Percentiles rank a stretch among this genome's conserved stretches.
Conservation (phyloP, 2,329 filamentous ascomycete species). For the Neodidymelliopsis sp. region DNA sequence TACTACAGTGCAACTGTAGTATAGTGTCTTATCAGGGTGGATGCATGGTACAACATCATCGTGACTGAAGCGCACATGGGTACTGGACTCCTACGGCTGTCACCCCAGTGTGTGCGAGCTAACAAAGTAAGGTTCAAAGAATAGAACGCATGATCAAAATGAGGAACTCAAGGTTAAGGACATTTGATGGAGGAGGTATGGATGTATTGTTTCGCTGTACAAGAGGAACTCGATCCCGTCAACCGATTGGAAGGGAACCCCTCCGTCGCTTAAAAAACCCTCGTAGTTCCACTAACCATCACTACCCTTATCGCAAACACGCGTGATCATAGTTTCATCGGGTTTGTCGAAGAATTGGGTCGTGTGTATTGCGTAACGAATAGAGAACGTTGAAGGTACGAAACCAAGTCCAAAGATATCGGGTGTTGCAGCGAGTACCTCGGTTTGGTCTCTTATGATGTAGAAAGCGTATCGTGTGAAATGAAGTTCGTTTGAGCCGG, state of each 20-base stretch:
- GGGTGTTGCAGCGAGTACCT: not conserved
- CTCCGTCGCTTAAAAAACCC: not conserved
- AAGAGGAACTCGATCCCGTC: not conserved
- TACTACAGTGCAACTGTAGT: too few species aligned
- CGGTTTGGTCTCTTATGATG: not conserved
- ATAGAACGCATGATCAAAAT: too few species aligned
- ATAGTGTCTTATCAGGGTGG: too few species aligned
- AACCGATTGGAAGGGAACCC: not conserved
- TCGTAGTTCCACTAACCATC: not conserved
- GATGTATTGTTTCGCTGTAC: too few species aligned
- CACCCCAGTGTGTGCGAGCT: too few species aligned
- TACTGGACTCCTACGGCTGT: too few species aligned
- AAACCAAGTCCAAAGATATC: not conserved
- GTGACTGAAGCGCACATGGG: too few species aligned
- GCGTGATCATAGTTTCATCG: not conserved
- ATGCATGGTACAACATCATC: too few species aligned
- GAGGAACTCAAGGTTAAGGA: too few species aligned
- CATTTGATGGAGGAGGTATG: too few species aligned
- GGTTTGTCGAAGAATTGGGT: not conserved
- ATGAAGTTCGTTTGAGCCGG: slow-evolving; percentile 5
- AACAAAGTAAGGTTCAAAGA: too few species aligned
- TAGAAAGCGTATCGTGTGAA: slow-evolving; percentile 7
- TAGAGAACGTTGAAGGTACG: not conserved
- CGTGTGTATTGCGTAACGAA: not conserved
- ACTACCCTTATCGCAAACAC: not conserved